These are phyloP conservation scores for Cercospora janseana DNA, from an alignment of 2,329 filamentous ascomycete genomes.

Conservation along the genomic window DNA sequence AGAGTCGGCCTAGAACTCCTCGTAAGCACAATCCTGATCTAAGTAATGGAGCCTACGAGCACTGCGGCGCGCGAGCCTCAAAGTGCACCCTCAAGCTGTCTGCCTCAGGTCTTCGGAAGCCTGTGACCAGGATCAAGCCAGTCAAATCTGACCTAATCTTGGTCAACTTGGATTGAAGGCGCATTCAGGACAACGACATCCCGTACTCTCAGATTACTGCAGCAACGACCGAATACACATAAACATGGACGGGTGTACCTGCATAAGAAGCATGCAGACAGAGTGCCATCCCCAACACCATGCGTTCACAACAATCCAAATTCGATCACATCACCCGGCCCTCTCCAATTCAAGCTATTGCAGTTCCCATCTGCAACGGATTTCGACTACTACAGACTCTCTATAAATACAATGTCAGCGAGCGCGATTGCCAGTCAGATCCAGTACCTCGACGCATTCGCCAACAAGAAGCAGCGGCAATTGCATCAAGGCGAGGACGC, in stretches of 20 bases:
- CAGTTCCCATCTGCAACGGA: conserved; percentile 5
- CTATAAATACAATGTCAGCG: conserved; percentile 8
- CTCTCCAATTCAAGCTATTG: conserved; percentile 2
- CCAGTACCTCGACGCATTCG: conserved; percentile 10
- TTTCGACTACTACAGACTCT: conserved; percentile 7
- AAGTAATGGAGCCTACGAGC: conserved; percentile 4
- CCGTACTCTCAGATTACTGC: conserved; percentile 6
- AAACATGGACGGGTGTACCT: background rate
- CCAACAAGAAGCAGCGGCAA: conserved; percentile 9
- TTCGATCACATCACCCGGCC: conserved; percentile 1
- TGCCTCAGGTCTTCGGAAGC: background rate
- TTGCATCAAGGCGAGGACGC: background rate
- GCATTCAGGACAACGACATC: conserved; percentile 5
- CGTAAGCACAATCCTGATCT: background rate
- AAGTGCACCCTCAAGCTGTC: background rate
- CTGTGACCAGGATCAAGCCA: conserved; percentile 8
- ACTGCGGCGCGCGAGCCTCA: conserved; percentile 6
- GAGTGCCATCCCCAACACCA: background rate
- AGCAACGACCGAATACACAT: conserved; percentile 9
- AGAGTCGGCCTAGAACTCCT: background rate
- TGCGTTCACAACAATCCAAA: background rate
- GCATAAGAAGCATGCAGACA: background rate
- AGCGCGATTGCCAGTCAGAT: conserved; percentile 9
- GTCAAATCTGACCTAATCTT: background rate
- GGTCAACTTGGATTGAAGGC: conserved; percentile 1